Conservation (phyloP, 106 monocot genomes). For the Dactylorhiza incarnata region DNA sequence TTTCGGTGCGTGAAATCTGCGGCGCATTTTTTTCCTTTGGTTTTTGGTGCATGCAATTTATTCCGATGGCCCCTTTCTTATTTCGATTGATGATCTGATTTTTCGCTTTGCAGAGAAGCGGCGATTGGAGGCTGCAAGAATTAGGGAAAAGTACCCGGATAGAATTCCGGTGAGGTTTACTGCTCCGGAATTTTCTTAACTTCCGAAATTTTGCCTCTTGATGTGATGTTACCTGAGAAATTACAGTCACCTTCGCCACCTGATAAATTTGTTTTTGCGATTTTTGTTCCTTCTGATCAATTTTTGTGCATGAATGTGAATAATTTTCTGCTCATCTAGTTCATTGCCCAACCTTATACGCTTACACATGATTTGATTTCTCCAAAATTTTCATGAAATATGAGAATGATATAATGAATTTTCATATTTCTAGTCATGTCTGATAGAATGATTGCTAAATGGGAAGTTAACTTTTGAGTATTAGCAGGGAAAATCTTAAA, state of each 20-base stretch:
- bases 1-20: constrained; percentile 5
- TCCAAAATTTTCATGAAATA: too few species aligned
- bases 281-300: too few species aligned
- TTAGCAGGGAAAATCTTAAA: too few species aligned
- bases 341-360: too few species aligned
- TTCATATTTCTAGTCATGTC: too few species aligned
- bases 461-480: too few species aligned
- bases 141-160: constrained; percentile 14
- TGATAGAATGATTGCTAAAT: too few species aligned
- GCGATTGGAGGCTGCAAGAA: constrained; percentile 11
- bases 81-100: neutral
- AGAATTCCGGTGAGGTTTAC: constrained; percentile 10
- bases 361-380: too few species aligned
- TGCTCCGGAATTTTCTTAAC: neutral
- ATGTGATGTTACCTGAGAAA: neutral
- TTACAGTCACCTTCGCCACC: neutral
- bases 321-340: too few species aligned
- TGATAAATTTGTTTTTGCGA: neutral
- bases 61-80: neutral
- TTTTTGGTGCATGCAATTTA: neutral
- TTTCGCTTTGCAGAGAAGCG: constrained; percentile 15
- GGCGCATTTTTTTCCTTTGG: neutral
- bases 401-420: too few species aligned
- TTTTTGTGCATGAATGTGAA: too few species aligned
- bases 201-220: neutral